A percentile compares a stretch with the other conserved stretches of the same genome.
Evolutionary conservation across 1,139 yeast genomes (phyloP).

Genomic region (Geotrichum phurueaensis): DNA sequence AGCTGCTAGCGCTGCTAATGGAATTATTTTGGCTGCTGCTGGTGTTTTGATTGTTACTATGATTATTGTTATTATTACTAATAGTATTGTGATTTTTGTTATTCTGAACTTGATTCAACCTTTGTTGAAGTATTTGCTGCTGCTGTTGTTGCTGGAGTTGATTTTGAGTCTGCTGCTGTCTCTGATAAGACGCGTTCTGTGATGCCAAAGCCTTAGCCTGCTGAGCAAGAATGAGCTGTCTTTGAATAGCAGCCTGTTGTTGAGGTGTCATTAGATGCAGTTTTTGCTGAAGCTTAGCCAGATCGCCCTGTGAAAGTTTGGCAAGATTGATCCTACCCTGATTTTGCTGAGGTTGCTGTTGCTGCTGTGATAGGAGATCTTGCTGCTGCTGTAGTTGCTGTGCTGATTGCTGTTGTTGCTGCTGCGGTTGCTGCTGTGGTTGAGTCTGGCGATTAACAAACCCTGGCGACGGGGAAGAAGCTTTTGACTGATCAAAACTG

Average conservation of each 20-base stretch:
- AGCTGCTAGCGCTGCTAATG: conserved; percentile 10
- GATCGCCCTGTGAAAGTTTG: conserved; percentile 10
- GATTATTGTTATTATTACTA: neutral
- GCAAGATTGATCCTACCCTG: conserved; percentile 9
- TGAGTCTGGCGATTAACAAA: neutral
- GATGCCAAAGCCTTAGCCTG: conserved; percentile 3
- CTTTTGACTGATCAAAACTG: neutral
- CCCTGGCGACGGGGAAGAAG: neutral
- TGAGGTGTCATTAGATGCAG: conserved; percentile 12
- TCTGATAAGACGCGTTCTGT: neutral
- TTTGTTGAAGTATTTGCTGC: neutral
- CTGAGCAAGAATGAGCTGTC: conserved; percentile 10
- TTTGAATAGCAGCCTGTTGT: conserved; percentile 13
- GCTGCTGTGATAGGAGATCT: conserved; percentile 9
- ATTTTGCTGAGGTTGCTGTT: conserved; percentile 6
- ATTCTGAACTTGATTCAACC: neutral
- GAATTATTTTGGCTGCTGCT: conserved; percentile 7
- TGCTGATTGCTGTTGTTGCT: conserved; percentile 10
- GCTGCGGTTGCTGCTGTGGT: conserved; percentile 9
- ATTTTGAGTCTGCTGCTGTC: conserved; percentile 2
- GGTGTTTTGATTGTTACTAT: conserved; percentile 5
- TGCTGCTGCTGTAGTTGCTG: conserved; percentile 15
- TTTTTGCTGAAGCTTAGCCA: conserved; percentile 10
- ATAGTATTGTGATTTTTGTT: neutral
- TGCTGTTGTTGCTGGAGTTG: conserved; percentile 11